phyloP scores from a whole-genome alignment of 202 grass and related monocot genomes.

The Saccharum hybrid region DNA sequence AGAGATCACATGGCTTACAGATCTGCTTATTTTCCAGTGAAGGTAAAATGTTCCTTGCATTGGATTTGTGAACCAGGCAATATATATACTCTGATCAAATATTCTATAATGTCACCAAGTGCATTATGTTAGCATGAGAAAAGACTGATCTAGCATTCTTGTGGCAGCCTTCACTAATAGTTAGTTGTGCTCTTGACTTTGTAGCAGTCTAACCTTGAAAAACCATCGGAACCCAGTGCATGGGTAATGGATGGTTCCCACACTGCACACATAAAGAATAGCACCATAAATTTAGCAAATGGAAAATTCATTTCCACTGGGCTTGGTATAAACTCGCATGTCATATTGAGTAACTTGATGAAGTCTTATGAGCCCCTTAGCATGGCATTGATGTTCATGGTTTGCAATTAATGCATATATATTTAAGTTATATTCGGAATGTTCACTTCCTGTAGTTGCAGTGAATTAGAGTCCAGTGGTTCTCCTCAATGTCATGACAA shows the following conservation, averaged over 20 bases:
- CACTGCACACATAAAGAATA: neutral
- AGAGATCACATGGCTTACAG: conserved; percentile 96
- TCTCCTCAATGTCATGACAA: neutral
- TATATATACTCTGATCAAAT: neutral
- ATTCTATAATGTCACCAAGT: neutral
- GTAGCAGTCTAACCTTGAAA: neutral
- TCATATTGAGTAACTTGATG: too few species aligned
- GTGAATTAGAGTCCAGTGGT: neutral
- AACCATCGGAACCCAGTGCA: neutral
- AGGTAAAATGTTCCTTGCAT: conserved; percentile 60
- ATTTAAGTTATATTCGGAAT: too few species aligned
- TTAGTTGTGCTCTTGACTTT: neutral
- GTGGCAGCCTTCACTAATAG: neutral
- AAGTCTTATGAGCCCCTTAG: too few species aligned
- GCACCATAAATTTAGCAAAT: neutral
- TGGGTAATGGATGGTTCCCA: neutral
- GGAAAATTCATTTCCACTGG: neutral
- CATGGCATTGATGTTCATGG: too few species aligned
- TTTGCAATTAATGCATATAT: too few species aligned
- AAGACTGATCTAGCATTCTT: neutral
- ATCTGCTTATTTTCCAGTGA: conserved; percentile 96
- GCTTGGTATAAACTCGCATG: neutral
- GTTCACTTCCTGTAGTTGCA: too few species aligned
- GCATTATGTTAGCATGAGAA: neutral
- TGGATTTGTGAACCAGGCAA: neutral